phyloP scores from a whole-genome alignment of 192 early-diverging fungal genomes.

The Coemansia sp. region DNA sequence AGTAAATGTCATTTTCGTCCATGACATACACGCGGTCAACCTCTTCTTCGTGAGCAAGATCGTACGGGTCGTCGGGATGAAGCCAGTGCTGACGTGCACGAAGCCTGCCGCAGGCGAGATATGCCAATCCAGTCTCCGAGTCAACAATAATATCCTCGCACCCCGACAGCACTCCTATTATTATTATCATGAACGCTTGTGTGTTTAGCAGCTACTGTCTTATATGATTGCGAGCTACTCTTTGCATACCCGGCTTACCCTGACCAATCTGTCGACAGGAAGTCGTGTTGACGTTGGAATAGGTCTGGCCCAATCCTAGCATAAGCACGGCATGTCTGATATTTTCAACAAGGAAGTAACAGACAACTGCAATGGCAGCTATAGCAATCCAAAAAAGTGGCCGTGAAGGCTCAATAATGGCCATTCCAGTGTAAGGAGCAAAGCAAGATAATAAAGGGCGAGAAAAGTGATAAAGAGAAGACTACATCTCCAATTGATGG shows the following conservation, averaged over 20 bases:
- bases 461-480: neutral
- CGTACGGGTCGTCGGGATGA: slow-evolving; percentile 46
- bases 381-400: neutral
- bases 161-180: slow-evolving; percentile 41
- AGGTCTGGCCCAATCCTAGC: slow-evolving; percentile 26
- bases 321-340: slow-evolving; percentile 14
- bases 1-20: slow-evolving; percentile 41
- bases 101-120: slow-evolving; percentile 58
- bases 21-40: slow-evolving; percentile 58
- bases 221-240: neutral
- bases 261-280: slow-evolving; percentile 48
- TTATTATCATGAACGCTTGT: neutral
- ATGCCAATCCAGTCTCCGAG: slow-evolving; percentile 59
- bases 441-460: neutral
- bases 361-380: slow-evolving; percentile 2
- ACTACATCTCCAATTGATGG: neutral
- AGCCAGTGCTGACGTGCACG: slow-evolving; percentile 55
- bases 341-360: slow-evolving; percentile 13
- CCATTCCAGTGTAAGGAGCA: neutral
- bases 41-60: slow-evolving; percentile 37
- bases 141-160: slow-evolving; percentile 66
- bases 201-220: neutral
- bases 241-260: slow-evolving; percentile 13
- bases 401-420: neutral
- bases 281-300: slow-evolving; percentile 39